Conservation (phyloP, 257 asterid species). For the Solanum sitiens region DNA sequence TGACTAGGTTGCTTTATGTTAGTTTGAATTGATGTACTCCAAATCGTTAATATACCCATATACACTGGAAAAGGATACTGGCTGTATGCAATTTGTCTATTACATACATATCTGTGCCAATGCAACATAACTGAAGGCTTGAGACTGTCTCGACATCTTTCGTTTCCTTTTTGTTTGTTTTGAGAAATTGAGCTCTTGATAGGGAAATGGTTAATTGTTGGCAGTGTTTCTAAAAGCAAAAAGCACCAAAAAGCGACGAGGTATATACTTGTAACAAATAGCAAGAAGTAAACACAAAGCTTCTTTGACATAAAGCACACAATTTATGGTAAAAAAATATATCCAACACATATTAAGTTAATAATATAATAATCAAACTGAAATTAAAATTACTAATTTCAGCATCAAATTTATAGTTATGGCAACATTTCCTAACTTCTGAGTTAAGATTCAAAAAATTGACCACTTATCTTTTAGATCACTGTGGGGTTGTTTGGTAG, state of each 20-base stretch:
- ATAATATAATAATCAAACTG: neutral
- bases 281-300: neutral
- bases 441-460: neutral
- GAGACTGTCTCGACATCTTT: neutral
- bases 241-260: neutral
- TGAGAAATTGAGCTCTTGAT: neutral
- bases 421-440: neutral
- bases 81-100: neutral
- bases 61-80: neutral
- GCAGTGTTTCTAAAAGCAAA: neutral
- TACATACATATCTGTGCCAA: neutral
- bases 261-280: neutral
- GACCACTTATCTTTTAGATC: neutral
- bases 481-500: neutral
- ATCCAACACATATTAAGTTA: neutral
- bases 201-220: neutral
- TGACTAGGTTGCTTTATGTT: neutral
- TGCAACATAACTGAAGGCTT: neutral
- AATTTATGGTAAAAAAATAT: neutral
- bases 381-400: neutral
- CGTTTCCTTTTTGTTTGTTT: neutral
- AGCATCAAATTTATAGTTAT: neutral
- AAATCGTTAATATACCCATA: neutral
- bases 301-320: neutral
- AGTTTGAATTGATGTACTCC: neutral